These are phyloP conservation scores for Prunus mongolica DNA, from an alignment of 306 rosid species.

Conservation along the genomic window DNA sequence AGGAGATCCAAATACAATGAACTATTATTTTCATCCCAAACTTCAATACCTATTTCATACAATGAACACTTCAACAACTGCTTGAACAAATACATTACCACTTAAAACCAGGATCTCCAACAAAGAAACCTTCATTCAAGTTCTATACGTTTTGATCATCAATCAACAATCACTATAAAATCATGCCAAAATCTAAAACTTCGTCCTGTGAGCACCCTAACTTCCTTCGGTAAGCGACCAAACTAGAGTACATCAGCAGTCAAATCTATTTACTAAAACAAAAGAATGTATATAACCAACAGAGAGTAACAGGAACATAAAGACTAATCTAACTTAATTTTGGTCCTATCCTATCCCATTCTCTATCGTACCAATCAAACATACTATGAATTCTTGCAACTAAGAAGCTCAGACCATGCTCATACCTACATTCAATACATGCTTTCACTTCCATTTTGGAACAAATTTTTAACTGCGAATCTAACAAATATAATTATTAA, in stretches of 20 bases:
- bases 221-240: not conserved
- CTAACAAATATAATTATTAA: not conserved
- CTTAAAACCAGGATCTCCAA: not conserved
- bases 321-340: no score
- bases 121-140: not conserved
- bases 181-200: no score
- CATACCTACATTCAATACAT: not conserved
- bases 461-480: not conserved
- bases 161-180: no score
- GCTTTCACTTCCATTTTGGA: not conserved
- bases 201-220: no score
- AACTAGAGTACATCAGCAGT: not conserved
- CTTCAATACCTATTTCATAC: not conserved
- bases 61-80: not conserved
- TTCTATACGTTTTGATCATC: not conserved
- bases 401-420: not conserved
- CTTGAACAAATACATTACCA: not conserved
- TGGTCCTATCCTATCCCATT: not conserved
- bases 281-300: not conserved
- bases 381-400: not conserved
- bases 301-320: no score
- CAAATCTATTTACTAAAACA: not conserved
- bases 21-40: not conserved
- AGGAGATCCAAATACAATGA: not conserved
- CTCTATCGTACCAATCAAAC: not conserved